Conservation (phyloP, 371 early-diverging fungal genomes). For the Basidiobolus heterosporus region DNA sequence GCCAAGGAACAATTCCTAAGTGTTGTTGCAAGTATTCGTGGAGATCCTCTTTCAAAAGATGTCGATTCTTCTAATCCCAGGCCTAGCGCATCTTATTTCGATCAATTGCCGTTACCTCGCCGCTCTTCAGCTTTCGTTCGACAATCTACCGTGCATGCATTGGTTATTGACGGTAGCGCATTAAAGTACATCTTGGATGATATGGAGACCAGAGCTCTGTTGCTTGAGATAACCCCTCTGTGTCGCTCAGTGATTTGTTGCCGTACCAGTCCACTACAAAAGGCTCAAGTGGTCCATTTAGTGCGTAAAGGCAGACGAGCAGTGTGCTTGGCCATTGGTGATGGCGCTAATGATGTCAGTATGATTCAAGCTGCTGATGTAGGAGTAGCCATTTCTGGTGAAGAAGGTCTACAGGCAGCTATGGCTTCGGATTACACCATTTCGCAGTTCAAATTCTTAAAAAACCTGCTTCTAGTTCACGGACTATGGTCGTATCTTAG, state of each 20-base stretch:
- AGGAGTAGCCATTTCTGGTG: slow-evolving; percentile 84
- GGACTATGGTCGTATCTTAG: slow-evolving; percentile 83
- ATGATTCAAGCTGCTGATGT: slow-evolving; percentile 92
- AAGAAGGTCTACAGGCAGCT: slow-evolving; percentile 81
- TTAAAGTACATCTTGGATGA: slow-evolving; percentile 59
- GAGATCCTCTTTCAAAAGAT: slow-evolving; percentile 8
- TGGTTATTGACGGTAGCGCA: slow-evolving; percentile 83
- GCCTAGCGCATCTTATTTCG: neutral
- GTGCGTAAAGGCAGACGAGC: slow-evolving; percentile 60
- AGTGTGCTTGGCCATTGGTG: slow-evolving; percentile 86
- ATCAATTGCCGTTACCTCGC: neutral
- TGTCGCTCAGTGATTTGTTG: slow-evolving; percentile 88
- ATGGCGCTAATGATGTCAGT: slow-evolving; percentile 93
- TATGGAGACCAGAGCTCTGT: slow-evolving; percentile 26
- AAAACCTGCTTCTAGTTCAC: slow-evolving; percentile 61
- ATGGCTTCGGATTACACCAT: slow-evolving; percentile 85
- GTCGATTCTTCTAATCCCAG: neutral
- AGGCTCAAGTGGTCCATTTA: slow-evolving; percentile 85
- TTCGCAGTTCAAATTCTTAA: slow-evolving; percentile 75
- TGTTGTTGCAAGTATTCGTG: slow-evolving; percentile 14
- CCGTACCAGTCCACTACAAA: slow-evolving; percentile 89
- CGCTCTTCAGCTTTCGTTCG: too few relatives aligned
- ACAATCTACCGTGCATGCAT: slow-evolving; percentile 22
- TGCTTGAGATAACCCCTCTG: slow-evolving; percentile 59
- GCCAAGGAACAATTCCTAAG: slow-evolving; percentile 22